Percentiles rank a stretch among this genome's conserved stretches.
phyloP scores from a whole-genome alignment of 2,329 filamentous ascomycete species.

The Phialemoniopsis sp. region DNA sequence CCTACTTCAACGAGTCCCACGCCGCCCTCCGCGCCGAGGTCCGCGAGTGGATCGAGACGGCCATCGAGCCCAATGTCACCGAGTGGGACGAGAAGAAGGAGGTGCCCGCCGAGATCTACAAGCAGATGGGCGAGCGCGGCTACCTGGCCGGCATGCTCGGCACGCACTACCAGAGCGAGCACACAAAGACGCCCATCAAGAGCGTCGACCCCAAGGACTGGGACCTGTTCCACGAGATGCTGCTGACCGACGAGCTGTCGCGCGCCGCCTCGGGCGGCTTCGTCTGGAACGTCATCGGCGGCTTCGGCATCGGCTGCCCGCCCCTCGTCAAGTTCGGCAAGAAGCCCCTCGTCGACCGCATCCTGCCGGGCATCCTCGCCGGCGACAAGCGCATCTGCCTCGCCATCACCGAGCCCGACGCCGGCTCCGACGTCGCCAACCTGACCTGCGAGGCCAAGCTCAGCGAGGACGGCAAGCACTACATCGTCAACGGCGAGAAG shows the following conservation, averaged over 20 bases:
- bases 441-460: slow-evolving; percentile 94
- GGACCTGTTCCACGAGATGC: slow-evolving; percentile 98
- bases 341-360: slow-evolving; percentile 78
- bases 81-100: slow-evolving; percentile 97
- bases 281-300: slow-evolving; percentile 94
- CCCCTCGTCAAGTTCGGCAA: slow-evolving; percentile 90
- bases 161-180: slow-evolving; percentile 73
- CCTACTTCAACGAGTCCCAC: slow-evolving; percentile 94
- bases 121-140: slow-evolving; percentile 88
- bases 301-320: slow-evolving; percentile 93
- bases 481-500: slow-evolving; percentile 99
- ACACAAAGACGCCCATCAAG: slow-evolving; percentile 67
- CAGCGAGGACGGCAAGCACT: slow-evolving; percentile 93
- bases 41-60: slow-evolving; percentile 84
- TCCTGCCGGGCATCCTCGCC: slow-evolving; percentile 80
- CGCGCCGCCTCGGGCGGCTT: slow-evolving; percentile 86
- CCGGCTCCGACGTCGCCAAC: slow-evolving; percentile 92
- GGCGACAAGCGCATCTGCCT: slow-evolving; percentile 97
- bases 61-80: slow-evolving; percentile 84
- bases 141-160: slow-evolving; percentile 93
- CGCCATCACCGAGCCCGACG: slow-evolving; percentile 95
- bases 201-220: slow-evolving; percentile 83
- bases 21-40: slow-evolving; percentile 86
- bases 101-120: slow-evolving; percentile 86
- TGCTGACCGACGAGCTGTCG: slow-evolving; percentile 91